Evolutionary conservation across 352 stramenopile genomes (phyloP).

Genomic region (Phytophthora pseudosyringae): DNA sequence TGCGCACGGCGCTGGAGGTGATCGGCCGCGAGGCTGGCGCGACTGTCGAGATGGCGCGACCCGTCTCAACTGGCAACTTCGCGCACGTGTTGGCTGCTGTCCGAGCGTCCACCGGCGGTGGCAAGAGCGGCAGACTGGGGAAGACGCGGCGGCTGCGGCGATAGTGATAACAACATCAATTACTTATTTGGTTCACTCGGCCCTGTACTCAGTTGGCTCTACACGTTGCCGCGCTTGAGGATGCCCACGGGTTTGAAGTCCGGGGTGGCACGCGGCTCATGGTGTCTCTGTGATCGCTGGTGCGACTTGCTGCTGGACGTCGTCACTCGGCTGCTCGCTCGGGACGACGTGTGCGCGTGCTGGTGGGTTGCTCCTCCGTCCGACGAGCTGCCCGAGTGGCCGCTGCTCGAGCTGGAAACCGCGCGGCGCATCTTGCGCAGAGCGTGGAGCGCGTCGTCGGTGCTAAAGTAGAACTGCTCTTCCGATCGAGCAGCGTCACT

Average conservation of each 20-base stretch:
- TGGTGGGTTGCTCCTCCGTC: constrained; percentile 20
- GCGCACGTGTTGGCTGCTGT: constrained; percentile 58
- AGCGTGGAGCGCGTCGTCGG: constrained; percentile 50
- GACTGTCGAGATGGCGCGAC: constrained; percentile 24
- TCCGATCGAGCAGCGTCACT: constrained; percentile 52
- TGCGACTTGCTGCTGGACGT: constrained; percentile 31
- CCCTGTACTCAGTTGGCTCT: constrained; percentile 27
- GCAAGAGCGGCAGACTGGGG: constrained; percentile 51
- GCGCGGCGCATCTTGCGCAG: constrained; percentile 48
- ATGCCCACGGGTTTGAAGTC: constrained; percentile 66
- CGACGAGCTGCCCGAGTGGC: constrained; percentile 35
- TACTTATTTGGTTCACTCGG: constrained; percentile 36
- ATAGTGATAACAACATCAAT: constrained; percentile 30
- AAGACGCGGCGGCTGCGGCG: constrained; percentile 31
- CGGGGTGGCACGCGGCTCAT: constrained; percentile 33
- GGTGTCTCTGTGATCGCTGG: constrained; percentile 27
- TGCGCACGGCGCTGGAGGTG: constrained; percentile 77
- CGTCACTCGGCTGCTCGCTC: constrained; percentile 17
- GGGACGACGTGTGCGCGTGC: constrained; percentile 10
- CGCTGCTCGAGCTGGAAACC: constrained; percentile 19
- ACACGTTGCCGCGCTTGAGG: constrained; percentile 48
- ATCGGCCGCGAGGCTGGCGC: constrained; percentile 74
- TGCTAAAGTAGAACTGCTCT: constrained; percentile 73
- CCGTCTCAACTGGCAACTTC: constrained; percentile 61
- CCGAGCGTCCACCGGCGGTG: constrained; percentile 48